Evolutionary conservation across 805 yeast genomes (phyloP), one percentile per base, ranked within the genome.

Genomic region (Yarrowia deformans): DNA sequence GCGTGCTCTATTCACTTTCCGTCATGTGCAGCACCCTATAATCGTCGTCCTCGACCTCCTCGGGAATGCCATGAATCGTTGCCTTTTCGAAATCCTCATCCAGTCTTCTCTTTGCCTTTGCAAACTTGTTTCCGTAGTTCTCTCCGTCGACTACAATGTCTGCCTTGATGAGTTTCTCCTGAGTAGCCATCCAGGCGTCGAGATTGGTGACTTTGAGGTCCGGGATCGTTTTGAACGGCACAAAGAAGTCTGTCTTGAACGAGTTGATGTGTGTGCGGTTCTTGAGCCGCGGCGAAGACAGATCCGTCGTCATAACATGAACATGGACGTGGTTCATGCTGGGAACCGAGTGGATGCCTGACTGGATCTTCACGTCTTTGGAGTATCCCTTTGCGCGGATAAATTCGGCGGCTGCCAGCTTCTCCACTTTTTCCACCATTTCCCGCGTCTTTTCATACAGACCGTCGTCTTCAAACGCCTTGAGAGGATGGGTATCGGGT

Each of bases 291-390:
- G 78, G 78, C 10, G 90, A 85, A 72, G 80, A 73, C 73, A 88
- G 84, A 76, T 91, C 97, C 61, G 79, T 80, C 0, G 93, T 87
- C 60, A 91, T 81, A 32, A 91, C 85, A 78, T 91, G 97, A 19
- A 91, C 79, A 74, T 91, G 97, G 55, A 90, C 73, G 75, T 91
- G 90, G 48, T 77, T 78, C 83, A 90, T 75, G 0, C 93, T 88
- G 2, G 97, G 97, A 1, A 83, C 83, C 5, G 90, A 77, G 77
- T 91, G 97, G 29, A 63, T 49, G 2, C 68, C 68, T 1, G 68
- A 63, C 39, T 63, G 43, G 46, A 63, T 35, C 12, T 37, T 35
- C 13, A 63, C 18, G 29, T 60, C 34, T 19, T 40, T 63, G 48
- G 45, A 63, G 56, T 37, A 39, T 14, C 68, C 68, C 45, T 48